Percentiles rank a stretch among this genome's conserved stretches.
phyloP scores from a whole-genome alignment of 2,329 filamentous ascomycete genomes.

The Fusarium sp. region DNA sequence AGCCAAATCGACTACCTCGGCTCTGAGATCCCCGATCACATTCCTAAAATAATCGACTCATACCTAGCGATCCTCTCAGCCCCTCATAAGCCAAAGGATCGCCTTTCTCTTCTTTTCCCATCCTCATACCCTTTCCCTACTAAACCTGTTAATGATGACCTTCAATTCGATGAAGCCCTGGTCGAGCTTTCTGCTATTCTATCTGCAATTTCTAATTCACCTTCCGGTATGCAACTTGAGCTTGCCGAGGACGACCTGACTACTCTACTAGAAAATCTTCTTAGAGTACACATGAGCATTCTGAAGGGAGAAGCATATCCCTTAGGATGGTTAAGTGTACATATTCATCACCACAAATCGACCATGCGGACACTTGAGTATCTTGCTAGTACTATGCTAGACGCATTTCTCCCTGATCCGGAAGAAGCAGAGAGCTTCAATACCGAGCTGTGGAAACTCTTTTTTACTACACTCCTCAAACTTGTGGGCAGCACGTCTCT shows the following conservation, averaged over 20 bases:
- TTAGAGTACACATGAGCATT: constrained; percentile 90
- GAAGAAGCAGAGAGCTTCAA: constrained; percentile 94
- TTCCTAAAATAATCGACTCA: constrained; percentile 91
- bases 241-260: constrained; percentile 80
- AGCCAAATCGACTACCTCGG: constrained; percentile 84
- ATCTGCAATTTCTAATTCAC: constrained; percentile 81
- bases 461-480: constrained; percentile 89
- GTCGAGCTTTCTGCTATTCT: constrained; percentile 91
- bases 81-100: constrained; percentile 67
- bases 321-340: constrained; percentile 87
- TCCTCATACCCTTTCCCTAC: constrained; percentile 89
- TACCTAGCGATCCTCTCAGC: constrained; percentile 80
- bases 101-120: constrained; percentile 90
- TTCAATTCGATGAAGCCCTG: constrained; percentile 84
- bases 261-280: constrained; percentile 79
- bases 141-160: constrained; percentile 72
- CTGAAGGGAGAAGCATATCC: constrained; percentile 92
- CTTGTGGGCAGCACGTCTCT: constrained; percentile 90
- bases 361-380: constrained; percentile 89
- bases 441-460: constrained; percentile 92
- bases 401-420: constrained; percentile 86
- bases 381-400: constrained; percentile 81
- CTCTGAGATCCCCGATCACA: constrained; percentile 86
- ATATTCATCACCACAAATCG: constrained; percentile 93
- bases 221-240: constrained; percentile 79